Evolutionary conservation across 2,329 filamentous ascomycete genomes (phyloP).

Genomic region (Cercospora sesami): DNA sequence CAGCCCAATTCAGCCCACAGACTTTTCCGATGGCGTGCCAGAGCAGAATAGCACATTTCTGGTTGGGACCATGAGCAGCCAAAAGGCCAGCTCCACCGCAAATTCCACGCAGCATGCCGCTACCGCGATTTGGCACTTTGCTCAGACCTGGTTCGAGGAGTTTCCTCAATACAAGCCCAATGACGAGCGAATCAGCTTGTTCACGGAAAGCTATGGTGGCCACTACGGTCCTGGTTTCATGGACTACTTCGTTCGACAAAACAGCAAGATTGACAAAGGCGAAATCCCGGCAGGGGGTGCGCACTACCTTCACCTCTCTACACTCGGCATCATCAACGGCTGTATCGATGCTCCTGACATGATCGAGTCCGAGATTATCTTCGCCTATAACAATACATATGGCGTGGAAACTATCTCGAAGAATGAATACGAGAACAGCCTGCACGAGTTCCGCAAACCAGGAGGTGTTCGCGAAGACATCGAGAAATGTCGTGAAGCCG

Average conservation of each 20-base stretch:
- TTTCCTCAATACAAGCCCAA: constrained; percentile 44
- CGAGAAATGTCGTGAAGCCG: constrained; percentile 52
- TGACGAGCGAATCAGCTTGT: constrained; percentile 59
- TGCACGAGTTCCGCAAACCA: constrained; percentile 48
- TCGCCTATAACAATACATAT: constrained; percentile 60
- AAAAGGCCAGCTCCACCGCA: constrained; percentile 41
- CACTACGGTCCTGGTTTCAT: constrained; percentile 52
- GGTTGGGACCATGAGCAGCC: constrained; percentile 61
- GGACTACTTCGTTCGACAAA: constrained; percentile 60
- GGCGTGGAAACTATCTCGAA: constrained; percentile 55
- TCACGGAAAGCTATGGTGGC: constrained; percentile 71
- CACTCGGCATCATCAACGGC: constrained; percentile 59
- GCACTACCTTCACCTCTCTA: constrained; percentile 47
- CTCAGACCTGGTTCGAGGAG: constrained; percentile 54
- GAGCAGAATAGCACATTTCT: constrained; percentile 36
- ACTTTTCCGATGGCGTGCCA: constrained; percentile 41
- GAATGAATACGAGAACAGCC: constrained; percentile 39
- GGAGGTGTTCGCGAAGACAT: constrained; percentile 59
- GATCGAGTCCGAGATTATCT: constrained; percentile 34
- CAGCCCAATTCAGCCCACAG: constrained; percentile 20
- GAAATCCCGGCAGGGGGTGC: constrained; percentile 44
- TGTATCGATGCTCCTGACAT: constrained; percentile 56
- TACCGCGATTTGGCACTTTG: constrained; percentile 61
- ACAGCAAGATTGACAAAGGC: constrained; percentile 55
- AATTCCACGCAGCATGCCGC: constrained; percentile 38